phyloP scores from a whole-genome alignment of 2,329 filamentous ascomycete species.

The Penicillium concentricum region DNA sequence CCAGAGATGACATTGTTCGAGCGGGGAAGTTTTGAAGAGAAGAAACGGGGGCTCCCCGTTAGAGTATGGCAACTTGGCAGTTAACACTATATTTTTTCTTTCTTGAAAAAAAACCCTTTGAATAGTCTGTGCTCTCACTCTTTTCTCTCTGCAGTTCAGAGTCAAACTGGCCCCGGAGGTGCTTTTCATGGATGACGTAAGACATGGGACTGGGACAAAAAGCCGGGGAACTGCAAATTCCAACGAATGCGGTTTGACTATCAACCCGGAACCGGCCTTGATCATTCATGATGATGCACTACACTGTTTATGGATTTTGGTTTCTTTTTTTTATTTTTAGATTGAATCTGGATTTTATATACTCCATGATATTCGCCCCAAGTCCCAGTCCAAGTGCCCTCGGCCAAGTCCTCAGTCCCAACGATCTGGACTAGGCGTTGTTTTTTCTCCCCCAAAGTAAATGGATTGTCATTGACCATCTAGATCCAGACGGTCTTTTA shows the following conservation, averaged over 20 bases:
- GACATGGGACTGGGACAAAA: constrained; percentile 27
- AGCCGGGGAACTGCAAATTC: constrained; percentile 30
- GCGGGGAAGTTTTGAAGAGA: constrained; percentile 11
- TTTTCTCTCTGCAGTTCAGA: constrained; percentile 4
- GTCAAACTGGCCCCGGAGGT: constrained; percentile 7
- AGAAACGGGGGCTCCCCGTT: constrained; percentile 2
- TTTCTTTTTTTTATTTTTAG: background rate
- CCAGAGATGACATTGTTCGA: constrained; percentile 36
- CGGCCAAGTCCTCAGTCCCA: background rate
- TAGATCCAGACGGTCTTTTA: background rate
- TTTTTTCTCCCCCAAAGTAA: background rate
- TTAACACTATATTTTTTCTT: background rate
- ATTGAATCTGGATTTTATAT: background rate
- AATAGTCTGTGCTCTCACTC: constrained; percentile 2
- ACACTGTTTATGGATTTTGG: background rate
- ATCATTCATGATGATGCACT: constrained; percentile 5
- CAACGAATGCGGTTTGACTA: constrained; percentile 26
- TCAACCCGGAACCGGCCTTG: constrained; percentile 9
- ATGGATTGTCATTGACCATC: background rate
- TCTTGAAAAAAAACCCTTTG: background rate
- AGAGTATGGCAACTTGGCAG: background rate
- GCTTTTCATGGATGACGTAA: constrained; percentile 36
- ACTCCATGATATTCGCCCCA: background rate
- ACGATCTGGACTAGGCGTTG: background rate
- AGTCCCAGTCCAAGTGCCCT: background rate